These are phyloP conservation scores for Amniculicola lignicola DNA, from an alignment of 495 filamentous ascomycete species.

Conservation along the genomic window DNA sequence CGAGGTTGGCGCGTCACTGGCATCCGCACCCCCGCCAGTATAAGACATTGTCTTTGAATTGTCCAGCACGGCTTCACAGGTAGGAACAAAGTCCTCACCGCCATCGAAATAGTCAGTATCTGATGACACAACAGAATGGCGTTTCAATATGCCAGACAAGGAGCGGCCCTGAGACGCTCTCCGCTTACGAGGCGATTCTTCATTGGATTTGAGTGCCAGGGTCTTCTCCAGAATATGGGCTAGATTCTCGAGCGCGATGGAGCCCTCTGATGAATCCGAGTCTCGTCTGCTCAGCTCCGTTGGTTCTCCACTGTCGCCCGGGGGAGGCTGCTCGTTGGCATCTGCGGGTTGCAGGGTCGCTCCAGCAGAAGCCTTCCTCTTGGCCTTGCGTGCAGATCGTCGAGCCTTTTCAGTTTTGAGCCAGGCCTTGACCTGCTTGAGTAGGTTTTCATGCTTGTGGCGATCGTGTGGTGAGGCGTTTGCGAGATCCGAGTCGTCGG, in stretches of 20 bases:
- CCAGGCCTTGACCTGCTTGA: slow-evolving; percentile 76
- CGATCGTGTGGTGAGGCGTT: slow-evolving; percentile 4
- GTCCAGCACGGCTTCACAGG: slow-evolving; percentile 75
- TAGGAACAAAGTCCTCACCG: slow-evolving; percentile 66
- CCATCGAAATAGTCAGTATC: slow-evolving; percentile 75
- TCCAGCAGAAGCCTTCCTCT: slow-evolving; percentile 32
- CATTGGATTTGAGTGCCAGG: slow-evolving; percentile 31
- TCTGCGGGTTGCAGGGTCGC: slow-evolving; percentile 23
- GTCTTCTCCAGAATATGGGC: slow-evolving; percentile 39
- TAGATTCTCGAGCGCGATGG: slow-evolving; percentile 38
- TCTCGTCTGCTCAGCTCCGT: slow-evolving; percentile 3
- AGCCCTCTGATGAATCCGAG: slow-evolving; percentile 35
- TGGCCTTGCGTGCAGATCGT: slow-evolving; percentile 52
- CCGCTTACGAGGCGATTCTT: slow-evolving; percentile 42
- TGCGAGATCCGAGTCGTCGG: slow-evolving; percentile 19
- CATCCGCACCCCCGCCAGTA: slow-evolving; percentile 52
- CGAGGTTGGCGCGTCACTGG: slow-evolving; percentile 48
- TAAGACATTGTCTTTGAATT: slow-evolving; percentile 85
- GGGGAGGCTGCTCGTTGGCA: slow-evolving; percentile 27
- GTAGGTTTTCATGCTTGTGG: slow-evolving; percentile 48
- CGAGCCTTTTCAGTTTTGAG: slow-evolving; percentile 71
- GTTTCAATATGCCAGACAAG: slow-evolving; percentile 36
- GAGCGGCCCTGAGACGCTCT: slow-evolving; percentile 21
- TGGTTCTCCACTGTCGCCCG: not conserved
- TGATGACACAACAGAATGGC: slow-evolving; percentile 53